Evolutionary conservation across 192 early-diverging fungal species (phyloP), one percentile per base, ranked within the genome.

Genomic region (Tieghemiomyces parasiticus): DNA sequence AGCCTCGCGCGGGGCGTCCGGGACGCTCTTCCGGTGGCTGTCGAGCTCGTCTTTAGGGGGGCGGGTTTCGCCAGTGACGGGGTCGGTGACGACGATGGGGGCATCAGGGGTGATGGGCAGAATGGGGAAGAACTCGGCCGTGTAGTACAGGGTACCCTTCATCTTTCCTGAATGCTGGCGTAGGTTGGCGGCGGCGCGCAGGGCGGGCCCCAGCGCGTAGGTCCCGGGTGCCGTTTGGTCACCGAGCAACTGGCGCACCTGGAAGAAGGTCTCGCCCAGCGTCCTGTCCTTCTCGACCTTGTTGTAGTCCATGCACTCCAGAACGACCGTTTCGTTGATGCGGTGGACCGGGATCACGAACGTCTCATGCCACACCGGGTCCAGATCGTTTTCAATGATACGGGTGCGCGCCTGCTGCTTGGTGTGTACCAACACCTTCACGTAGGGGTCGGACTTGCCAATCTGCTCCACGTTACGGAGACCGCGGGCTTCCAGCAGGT

Each of bases 381-480:
- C 81, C 58, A 95, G 65, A 22, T 85, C 83, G 62, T 89, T 85
- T 29, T 86, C 80, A 62, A 90, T 87, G 64, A 84, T 77, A 32
- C 86, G 81, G 16, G 91, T 92, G 31, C 81, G 79, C 38, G 80
- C 87, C 53, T 89, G 72, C n/a, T 75, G 61, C 45, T 74, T 65
- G 59, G 75, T 74, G 38, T 75, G 74, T 32, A 84, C 71, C 65
- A 81, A 71, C 22, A 96, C 71, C 49, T 86, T 81, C 34, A 80
- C 76, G 71, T 95, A 99, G 22, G 95, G 95, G 60, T 98, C 93
- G 1, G 91, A 94, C 71, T 88, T 92, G 64, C 84, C 81, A 53
- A 87, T 66, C 13, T 78, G 77, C 68, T 96, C 93, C 14, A 89
- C 89, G 42, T 96, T 96, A 63, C 81, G 79, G 46, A 97, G 67